These are phyloP conservation scores for Metschnikowia drakensbergensis DNA, from an alignment of 805 yeast genomes.

Conservation along the genomic window DNA sequence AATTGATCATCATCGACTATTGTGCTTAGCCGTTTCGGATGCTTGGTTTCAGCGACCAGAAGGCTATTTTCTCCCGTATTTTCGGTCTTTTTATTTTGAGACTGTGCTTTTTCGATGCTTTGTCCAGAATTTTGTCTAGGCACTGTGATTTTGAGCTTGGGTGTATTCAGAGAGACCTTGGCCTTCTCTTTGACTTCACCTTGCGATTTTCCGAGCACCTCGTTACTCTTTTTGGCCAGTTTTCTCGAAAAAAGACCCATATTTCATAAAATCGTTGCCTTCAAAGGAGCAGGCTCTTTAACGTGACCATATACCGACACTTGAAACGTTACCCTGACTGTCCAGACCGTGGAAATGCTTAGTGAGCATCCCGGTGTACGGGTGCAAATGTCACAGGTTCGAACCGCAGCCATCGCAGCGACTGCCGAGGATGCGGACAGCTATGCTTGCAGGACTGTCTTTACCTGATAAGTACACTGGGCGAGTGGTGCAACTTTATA, in stretches of 20 bases:
- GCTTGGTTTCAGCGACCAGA: not conserved
- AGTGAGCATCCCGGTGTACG: conserved; percentile 4
- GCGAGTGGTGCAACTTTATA: too few species aligned
- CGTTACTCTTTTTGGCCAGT: not conserved
- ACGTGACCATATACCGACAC: not conserved
- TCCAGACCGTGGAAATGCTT: not conserved
- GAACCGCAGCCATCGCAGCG: not conserved
- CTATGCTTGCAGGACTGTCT: too few species aligned
- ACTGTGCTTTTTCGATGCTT: not conserved
- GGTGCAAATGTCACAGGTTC: not conserved
- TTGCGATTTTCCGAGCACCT: not conserved
- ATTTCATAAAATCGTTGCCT: not conserved
- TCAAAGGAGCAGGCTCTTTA: not conserved
- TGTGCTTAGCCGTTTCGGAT: conserved; percentile 22
- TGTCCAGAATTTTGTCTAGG: not conserved
- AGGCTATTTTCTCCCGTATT: not conserved
- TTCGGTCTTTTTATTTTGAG: not conserved
- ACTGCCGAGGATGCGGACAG: not conserved
- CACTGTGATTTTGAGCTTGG: not conserved
- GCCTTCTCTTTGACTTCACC: not conserved
- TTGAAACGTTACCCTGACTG: not conserved
- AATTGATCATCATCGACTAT: conserved; percentile 24
- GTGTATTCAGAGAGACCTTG: not conserved
- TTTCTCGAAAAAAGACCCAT: conserved; percentile 2
- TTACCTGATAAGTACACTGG: too few species aligned